Conservation (phyloP, 208 protist genomes). For the Leishmania martiniquensis region DNA sequence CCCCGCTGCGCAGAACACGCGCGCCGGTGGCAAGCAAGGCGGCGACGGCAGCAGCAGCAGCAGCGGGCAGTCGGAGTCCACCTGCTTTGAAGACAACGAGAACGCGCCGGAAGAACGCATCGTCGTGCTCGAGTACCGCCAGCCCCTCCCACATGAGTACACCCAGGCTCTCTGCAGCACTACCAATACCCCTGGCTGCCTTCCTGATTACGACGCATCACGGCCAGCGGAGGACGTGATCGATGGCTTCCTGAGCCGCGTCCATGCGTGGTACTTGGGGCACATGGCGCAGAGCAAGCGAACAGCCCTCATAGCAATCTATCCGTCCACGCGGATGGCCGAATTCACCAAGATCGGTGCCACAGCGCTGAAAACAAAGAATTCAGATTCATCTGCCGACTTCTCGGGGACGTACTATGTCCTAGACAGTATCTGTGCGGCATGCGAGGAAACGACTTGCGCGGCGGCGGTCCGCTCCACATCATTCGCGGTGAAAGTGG, state of each 20-base stretch:
- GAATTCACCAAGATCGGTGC: slow-evolving; percentile 4
- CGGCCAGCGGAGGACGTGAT: slow-evolving; percentile 38
- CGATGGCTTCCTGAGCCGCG: slow-evolving; percentile 52
- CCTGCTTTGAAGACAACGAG: slow-evolving; percentile 9
- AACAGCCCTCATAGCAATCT: slow-evolving; percentile 47
- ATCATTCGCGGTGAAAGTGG: not conserved
- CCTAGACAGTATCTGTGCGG: slow-evolving; percentile 19
- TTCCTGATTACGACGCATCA: slow-evolving; percentile 3
- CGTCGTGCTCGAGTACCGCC: slow-evolving; percentile 39
- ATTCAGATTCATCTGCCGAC: not conserved
- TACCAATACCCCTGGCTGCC: not conserved
- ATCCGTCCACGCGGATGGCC: slow-evolving; percentile 28
- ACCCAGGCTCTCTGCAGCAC: slow-evolving; percentile 19
- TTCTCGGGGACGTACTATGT: slow-evolving; percentile 21
- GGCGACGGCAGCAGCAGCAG: not conserved
- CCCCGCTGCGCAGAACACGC: not conserved
- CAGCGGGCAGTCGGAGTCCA: slow-evolving; percentile 17
- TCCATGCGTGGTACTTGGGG: slow-evolving; percentile 52
- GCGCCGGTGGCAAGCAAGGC: not conserved
- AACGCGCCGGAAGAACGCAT: slow-evolving; percentile 11
- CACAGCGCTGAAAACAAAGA: not conserved
- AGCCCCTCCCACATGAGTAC: slow-evolving; percentile 21
- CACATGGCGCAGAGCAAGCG: slow-evolving; percentile 20
- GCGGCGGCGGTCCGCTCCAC: not conserved
- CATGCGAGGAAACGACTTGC: not conserved